Evolutionary conservation across 139 green algal genomes (phyloP).

Genomic region (Choricystis sp.): DNA sequence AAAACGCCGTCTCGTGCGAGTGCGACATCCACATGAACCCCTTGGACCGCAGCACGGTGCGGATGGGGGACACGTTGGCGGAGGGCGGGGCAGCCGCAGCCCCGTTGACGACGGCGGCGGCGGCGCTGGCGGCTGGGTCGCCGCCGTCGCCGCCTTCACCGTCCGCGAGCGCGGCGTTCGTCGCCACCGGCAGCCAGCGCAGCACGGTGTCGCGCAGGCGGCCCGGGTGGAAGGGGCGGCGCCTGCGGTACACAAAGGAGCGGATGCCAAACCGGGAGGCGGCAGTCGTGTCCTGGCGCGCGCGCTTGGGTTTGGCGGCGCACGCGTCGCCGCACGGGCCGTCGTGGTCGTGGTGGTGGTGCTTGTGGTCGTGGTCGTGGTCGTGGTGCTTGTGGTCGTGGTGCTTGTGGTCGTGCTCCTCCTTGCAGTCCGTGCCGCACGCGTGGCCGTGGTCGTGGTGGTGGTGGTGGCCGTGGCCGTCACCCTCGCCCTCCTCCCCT

Average conservation of each 20-base stretch:
- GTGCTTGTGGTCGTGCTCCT: constrained; percentile 9
- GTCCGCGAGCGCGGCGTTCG: constrained; percentile 48
- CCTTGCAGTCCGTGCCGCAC: constrained; percentile 4
- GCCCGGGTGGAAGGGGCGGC: constrained; percentile 69
- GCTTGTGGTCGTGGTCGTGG: constrained; percentile 10
- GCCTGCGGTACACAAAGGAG: constrained; percentile 71
- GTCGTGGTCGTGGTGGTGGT: constrained; percentile 11
- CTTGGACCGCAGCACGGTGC: constrained; percentile 74
- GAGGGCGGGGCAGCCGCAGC: neutral
- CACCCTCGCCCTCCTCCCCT: constrained; percentile 1
- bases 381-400: constrained; percentile 20
- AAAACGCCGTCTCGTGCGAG: constrained; percentile 67
- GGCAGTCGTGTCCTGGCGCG: constrained; percentile 38
- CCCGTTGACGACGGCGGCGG: neutral
- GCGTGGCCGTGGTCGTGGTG: constrained; percentile 16
- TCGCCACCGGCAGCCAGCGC: constrained; percentile 64
- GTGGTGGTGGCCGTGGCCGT: constrained; percentile 21
- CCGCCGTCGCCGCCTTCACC: constrained; percentile 1
- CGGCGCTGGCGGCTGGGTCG: constrained; percentile 12
- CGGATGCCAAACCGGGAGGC: constrained; percentile 65
- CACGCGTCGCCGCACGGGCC: neutral
- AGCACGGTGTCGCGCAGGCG: constrained; percentile 67
- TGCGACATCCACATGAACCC: constrained; percentile 85
- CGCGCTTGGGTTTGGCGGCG: constrained; percentile 10
- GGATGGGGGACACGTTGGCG: constrained; percentile 54